These are phyloP conservation scores for Megacollybia marginata DNA, from an alignment of 768 basidiomycete genomes.

Conservation along the genomic window DNA sequence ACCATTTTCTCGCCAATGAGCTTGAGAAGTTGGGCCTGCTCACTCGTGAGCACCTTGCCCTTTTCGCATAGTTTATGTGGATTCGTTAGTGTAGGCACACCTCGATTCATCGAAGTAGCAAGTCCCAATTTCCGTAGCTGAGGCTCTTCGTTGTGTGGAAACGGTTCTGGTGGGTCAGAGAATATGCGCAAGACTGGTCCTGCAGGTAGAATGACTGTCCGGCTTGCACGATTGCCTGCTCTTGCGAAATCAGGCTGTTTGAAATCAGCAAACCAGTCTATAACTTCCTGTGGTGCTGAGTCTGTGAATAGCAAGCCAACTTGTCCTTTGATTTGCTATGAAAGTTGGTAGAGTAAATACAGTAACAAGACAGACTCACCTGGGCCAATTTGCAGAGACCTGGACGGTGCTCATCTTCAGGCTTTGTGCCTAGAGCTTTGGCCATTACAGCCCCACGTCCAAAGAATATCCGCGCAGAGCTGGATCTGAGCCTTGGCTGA, in stretches of 20 bases:
- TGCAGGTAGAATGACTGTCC: constrained; percentile 67
- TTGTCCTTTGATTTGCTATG: constrained; percentile 88
- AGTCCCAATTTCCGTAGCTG: constrained; percentile 91
- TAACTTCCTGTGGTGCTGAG: constrained; percentile 81
- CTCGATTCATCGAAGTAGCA: constrained; percentile 74
- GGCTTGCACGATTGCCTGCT: constrained; percentile 70
- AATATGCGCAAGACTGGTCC: constrained; percentile 82
- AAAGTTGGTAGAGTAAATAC: constrained; percentile 1
- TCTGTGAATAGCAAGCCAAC: constrained; percentile 92
- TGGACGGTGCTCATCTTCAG: constrained; percentile 76
- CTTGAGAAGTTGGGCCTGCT: constrained; percentile 92
- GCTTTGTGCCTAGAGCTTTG: constrained; percentile 84
- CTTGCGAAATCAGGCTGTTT: constrained; percentile 88
- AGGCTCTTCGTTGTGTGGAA: constrained; percentile 96
- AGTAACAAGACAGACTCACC: constrained; percentile 31
- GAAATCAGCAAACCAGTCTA: constrained; percentile 92
- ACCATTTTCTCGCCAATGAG: constrained; percentile 88
- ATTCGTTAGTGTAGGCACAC: constrained; percentile 75
- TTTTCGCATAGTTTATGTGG: constrained; percentile 83
- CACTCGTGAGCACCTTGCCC: constrained; percentile 71
- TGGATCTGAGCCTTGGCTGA: constrained; percentile 18
- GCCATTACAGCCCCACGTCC: constrained; percentile 87
- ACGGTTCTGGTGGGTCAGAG: constrained; percentile 78
- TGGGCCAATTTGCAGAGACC: constrained; percentile 77
- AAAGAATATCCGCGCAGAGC: constrained; percentile 88